Evolutionary conservation across 2,329 filamentous ascomycete genomes (phyloP).

Genomic region (Alternaria ethzedia): DNA sequence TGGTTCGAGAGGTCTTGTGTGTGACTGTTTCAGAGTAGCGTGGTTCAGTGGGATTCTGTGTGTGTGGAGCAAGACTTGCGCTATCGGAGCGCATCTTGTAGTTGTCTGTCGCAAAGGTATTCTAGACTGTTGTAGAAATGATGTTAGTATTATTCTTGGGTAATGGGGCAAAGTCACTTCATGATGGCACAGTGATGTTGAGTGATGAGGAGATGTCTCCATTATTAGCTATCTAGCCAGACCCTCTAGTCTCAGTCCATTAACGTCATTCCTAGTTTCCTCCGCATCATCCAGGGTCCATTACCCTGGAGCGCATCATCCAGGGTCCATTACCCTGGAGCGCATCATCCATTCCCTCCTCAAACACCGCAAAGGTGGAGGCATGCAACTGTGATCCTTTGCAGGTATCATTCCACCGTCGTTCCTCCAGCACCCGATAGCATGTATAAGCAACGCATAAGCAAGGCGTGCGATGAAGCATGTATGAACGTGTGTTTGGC

Average conservation of each 20-base stretch:
- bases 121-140: neutral
- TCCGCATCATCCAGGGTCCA: slow-evolving; percentile 12
- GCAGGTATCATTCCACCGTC: slow-evolving; percentile 6
- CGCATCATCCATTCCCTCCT: slow-evolving; percentile 19
- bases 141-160: slow-evolving; percentile 7
- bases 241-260: slow-evolving; percentile 2
- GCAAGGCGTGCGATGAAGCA: slow-evolving; percentile 16
- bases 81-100: neutral
- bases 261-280: slow-evolving; percentile 15
- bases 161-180: slow-evolving; percentile 14
- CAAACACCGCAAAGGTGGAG: slow-evolving; percentile 23
- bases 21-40: slow-evolving; percentile 20
- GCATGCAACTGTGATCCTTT: slow-evolving; percentile 8
- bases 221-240: slow-evolving; percentile 15
- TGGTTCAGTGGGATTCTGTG: neutral
- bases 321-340: slow-evolving; percentile 9
- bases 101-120: neutral
- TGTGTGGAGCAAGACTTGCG: neutral
- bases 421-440: slow-evolving; percentile 6
- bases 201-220: slow-evolving; percentile 5
- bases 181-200: slow-evolving; percentile 22
- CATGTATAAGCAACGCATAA: slow-evolving; percentile 19
- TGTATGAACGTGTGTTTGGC: slow-evolving; percentile 10
- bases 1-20: slow-evolving; percentile 5
- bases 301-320: slow-evolving; percentile 9